A percentile compares a stretch with the other conserved stretches of the same genome.
Evolutionary conservation across 2,329 filamentous ascomycete species (phyloP).

Genomic region (Knufia fluminis): DNA sequence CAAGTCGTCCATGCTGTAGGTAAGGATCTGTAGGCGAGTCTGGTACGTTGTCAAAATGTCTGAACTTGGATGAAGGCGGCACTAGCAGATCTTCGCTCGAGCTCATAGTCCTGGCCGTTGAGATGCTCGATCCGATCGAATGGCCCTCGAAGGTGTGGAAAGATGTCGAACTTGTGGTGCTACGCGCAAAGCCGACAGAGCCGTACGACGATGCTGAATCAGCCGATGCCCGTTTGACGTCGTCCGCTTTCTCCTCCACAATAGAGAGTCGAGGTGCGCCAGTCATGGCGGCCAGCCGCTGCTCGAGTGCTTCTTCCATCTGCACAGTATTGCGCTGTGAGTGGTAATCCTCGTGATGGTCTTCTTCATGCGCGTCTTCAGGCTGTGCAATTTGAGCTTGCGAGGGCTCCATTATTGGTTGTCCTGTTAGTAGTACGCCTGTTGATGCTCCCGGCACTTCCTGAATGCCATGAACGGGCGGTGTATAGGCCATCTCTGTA

Average conservation of each 20-base stretch:
- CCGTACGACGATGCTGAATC: constrained; percentile 34
- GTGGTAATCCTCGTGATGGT: background rate
- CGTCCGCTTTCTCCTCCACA: background rate
- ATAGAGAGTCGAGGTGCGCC: background rate
- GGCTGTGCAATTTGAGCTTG: background rate
- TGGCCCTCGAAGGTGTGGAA: constrained; percentile 34
- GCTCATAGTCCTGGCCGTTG: constrained; percentile 51
- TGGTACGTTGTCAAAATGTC: constrained; percentile 19
- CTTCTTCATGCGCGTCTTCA: background rate
- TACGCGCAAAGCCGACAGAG: constrained; percentile 31
- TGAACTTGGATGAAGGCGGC: constrained; percentile 38
- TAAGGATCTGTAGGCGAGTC: constrained; percentile 43
- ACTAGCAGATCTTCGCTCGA: constrained; percentile 40
- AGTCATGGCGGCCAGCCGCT: constrained; percentile 1
- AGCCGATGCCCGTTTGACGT: constrained; percentile 19
- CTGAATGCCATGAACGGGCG: background rate
- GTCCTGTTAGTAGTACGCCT: background rate
- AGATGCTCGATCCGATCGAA: constrained; percentile 54
- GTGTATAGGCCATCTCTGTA: background rate
- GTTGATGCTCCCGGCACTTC: background rate
- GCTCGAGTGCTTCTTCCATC: constrained; percentile 1
- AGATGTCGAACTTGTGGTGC: constrained; percentile 43
- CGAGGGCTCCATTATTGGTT: background rate
- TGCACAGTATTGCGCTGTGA: background rate
- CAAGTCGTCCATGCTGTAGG: constrained; percentile 33